A percentile compares a stretch with the other conserved stretches of the same genome.
Conservation (phyloP, 192 early-diverging fungal genomes). For the Linnemannia zychae region DNA sequence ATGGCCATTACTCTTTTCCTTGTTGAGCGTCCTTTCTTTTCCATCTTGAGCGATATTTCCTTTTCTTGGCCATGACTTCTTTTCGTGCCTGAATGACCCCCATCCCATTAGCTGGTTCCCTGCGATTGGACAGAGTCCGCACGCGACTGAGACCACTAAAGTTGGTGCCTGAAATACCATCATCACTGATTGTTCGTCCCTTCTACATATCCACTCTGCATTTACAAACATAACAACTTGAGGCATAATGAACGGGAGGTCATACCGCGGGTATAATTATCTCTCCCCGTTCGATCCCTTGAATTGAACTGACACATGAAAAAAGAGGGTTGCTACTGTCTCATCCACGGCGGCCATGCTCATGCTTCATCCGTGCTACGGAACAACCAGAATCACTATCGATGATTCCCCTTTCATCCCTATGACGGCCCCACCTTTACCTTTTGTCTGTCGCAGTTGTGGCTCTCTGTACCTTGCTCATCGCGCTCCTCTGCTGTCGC, state of each 20-base stretch:
- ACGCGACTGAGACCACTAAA: slow-evolving; percentile 5
- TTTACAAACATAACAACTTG: too few species aligned
- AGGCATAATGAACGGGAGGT: too few species aligned
- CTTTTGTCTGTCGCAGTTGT: not conserved
- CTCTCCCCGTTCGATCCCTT: not conserved
- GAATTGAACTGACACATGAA: not conserved
- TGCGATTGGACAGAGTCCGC: not conserved
- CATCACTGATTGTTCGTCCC: not conserved
- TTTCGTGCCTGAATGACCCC: not conserved
- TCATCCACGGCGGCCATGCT: not conserved
- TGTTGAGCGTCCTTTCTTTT: not conserved
- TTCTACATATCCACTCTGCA: not conserved
- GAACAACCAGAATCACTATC: not conserved
- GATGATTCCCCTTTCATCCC: not conserved
- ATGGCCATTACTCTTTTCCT: not conserved
- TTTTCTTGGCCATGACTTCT: too few species aligned
- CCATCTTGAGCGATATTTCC: not conserved
- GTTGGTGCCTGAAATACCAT: slow-evolving; percentile 8
- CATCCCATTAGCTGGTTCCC: not conserved
- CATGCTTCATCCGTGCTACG: not conserved
- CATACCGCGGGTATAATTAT: slow-evolving; percentile 9
- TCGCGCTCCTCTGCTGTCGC: not conserved
- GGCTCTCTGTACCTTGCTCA: not conserved
- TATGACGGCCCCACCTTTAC: not conserved
- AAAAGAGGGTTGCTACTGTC: not conserved